A percentile compares a stretch with the other conserved stretches of the same genome.
Conservation (phyloP, 1,284 basidiomycete genomes). For the Caloboletus firmus region DNA sequence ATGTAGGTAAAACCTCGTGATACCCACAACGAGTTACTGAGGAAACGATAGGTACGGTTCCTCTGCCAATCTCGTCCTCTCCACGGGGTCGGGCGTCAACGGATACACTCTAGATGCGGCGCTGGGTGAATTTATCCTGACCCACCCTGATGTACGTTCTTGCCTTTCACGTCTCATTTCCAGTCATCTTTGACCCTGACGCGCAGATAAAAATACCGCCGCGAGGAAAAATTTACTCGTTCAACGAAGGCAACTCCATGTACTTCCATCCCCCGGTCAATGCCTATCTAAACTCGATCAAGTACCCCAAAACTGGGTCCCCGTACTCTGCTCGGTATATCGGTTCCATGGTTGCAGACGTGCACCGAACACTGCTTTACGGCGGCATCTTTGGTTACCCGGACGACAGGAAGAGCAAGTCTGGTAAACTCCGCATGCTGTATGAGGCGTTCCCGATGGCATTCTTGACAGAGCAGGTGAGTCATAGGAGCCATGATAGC, state of each 20-base stretch:
- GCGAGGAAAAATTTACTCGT: constrained; percentile 99
- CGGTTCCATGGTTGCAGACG: constrained; percentile 98
- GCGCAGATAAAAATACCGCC: constrained; percentile 84
- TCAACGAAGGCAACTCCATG: constrained; percentile 98
- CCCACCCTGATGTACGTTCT: constrained; percentile 83
- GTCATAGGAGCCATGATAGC: constrained; percentile 23
- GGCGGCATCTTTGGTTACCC: constrained; percentile 99
- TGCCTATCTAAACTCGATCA: constrained; percentile 94
- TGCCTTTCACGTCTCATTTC: constrained; percentile 1
- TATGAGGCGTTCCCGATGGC: constrained; percentile 99
- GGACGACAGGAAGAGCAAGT: constrained; percentile 96
- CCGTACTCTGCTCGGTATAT: constrained; percentile 97
- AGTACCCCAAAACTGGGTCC: constrained; percentile 78
- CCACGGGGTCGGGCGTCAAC: constrained; percentile 95
- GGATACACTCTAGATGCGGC: constrained; percentile 97
- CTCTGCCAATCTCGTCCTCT: constrained; percentile 95
- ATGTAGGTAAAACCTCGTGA: constrained; percentile 58
- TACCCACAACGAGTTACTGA: constrained; percentile 12
- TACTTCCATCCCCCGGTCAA: constrained; percentile 89
- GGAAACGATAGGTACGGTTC: constrained; percentile 83
- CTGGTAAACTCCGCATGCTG: constrained; percentile 90
- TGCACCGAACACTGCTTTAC: constrained; percentile 94
- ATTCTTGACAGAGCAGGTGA: constrained; percentile 88
- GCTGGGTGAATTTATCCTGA: constrained; percentile 98
- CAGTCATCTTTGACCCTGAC: constrained; percentile 5